phyloP scores from a whole-genome alignment of 2,329 filamentous ascomycete genomes.

The Venturiaceae sp. region DNA sequence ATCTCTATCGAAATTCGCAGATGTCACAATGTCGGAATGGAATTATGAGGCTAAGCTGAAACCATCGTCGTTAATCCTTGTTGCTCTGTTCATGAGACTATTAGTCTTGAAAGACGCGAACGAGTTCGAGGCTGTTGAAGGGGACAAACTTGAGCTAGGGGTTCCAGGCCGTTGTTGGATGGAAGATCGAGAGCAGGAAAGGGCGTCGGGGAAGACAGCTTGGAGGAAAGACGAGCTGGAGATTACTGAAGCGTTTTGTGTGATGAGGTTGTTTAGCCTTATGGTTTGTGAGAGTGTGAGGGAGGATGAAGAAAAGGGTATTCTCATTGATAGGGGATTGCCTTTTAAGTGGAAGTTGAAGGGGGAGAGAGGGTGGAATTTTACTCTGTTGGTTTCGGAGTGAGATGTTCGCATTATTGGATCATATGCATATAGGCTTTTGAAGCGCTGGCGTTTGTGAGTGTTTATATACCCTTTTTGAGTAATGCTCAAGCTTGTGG shows the following conservation, averaged over 20 bases:
- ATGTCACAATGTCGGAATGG: constrained; percentile 12
- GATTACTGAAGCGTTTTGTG: constrained; percentile 12
- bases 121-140: constrained; percentile 18
- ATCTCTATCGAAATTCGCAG: neutral
- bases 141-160: constrained; percentile 18
- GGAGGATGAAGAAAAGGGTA: constrained; percentile 23
- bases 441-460: neutral
- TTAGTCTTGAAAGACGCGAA: constrained; percentile 17
- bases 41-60: constrained; percentile 24
- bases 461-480: neutral
- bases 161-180: neutral
- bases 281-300: constrained; percentile 22
- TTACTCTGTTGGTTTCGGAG: neutral
- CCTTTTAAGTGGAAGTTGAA: neutral
- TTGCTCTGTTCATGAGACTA: constrained; percentile 22
- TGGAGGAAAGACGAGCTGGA: constrained; percentile 13
- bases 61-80: constrained; percentile 21
- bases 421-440: neutral
- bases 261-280: constrained; percentile 22
- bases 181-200: neutral
- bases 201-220: too few species aligned
- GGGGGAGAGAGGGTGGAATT: neutral
- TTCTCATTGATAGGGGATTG: constrained; percentile 11
- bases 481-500: neutral
- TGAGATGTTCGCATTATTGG: neutral